Evolutionary conservation across 257 asterid species (phyloP), one percentile per base, ranked within the genome.

Genomic region (Solanum ossicruentum): DNA sequence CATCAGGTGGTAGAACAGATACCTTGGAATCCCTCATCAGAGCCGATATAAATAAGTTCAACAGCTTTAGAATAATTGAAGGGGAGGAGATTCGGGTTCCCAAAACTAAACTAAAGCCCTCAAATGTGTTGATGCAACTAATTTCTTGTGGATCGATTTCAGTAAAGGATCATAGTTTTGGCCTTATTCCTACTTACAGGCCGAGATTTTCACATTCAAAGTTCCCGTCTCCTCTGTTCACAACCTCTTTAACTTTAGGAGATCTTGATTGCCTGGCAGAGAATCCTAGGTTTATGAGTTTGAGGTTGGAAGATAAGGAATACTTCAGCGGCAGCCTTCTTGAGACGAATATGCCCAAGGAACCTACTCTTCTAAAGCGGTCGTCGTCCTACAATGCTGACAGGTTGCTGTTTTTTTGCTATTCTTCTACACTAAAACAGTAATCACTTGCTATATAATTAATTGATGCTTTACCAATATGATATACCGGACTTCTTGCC

Each of bases 131-230:
- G 58, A 88, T 97, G 96, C 99, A 97, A 85, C 80, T 97, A 71
- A 94, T 97, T 84, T 93, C 99, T 12, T 97, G 99, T 54, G 99
- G 99, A 45, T 93, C 99, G 4, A 86, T 95, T 84, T 90, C 98
- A 10, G 98, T 97, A 21, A 97, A 97, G 84, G 98, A 97, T 89
- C 97, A 93, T 71, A 92, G 92, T 87, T 95, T 95, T 88, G 96
- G 98, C 84, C 84, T 95, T 51, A 89, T 93, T 83, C 98, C 98
- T 8, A 87, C 95, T 21, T 96, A 93, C 87, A 96, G 89, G 89
- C 96, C 99, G 2, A 92, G 97, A 67, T 94, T 93, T 85, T 92
- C 97, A 9, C 89, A 92, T 85, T 95, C 98, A 83, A 93, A 93
- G 63, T 90, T 96, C 80, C 89, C 94, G 1, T 93, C 98, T 23